These are phyloP conservation scores for Kodamaea ohmeri DNA, from an alignment of 1,139 yeast species.

Conservation along the genomic window DNA sequence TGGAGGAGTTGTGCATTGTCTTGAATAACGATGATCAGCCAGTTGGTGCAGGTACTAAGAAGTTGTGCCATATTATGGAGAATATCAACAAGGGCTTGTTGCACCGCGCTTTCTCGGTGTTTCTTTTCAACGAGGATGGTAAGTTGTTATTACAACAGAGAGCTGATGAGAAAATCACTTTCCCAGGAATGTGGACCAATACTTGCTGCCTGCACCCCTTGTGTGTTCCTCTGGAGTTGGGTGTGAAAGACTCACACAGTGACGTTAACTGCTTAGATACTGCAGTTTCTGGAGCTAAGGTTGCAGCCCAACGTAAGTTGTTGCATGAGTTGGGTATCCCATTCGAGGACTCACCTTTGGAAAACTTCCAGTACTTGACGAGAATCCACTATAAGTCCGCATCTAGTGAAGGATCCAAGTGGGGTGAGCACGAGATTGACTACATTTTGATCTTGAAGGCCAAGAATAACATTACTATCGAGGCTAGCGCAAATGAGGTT, in stretches of 20 bases:
- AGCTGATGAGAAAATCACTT: slow-evolving; percentile 94
- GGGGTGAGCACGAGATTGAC: slow-evolving; percentile 99
- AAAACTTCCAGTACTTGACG: slow-evolving; percentile 76
- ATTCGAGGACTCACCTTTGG: slow-evolving; percentile 57
- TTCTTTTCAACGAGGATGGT: slow-evolving; percentile 75
- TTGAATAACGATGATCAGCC: slow-evolving; percentile 84
- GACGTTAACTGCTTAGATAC: slow-evolving; percentile 37
- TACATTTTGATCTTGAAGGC: slow-evolving; percentile 80
- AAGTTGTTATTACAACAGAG: slow-evolving; percentile 86
- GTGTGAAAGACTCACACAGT: slow-evolving; percentile 29
- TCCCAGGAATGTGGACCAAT: slow-evolving; percentile 96
- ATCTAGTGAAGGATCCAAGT: slow-evolving; percentile 60
- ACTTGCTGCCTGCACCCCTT: slow-evolving; percentile 98
- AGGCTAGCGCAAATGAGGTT: slow-evolving; percentile 78
- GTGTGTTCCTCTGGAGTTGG: slow-evolving; percentile 78
- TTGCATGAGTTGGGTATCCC: slow-evolving; percentile 90
- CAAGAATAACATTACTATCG: slow-evolving; percentile 47
- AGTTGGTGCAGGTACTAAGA: slow-evolving; percentile 91
- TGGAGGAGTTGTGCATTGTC: slow-evolving; percentile 97
- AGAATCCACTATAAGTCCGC: slow-evolving; percentile 95
- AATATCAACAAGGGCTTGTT: slow-evolving; percentile 82
- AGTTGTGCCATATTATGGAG: slow-evolving; percentile 84
- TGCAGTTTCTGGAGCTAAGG: slow-evolving; percentile 75
- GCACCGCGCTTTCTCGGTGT: slow-evolving; percentile 95
- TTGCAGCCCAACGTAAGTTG: slow-evolving; percentile 89